Base-by-base conservation (phyloP, 2,329 filamentous ascomycete species). In the Sarocladium oryzae region DNA sequence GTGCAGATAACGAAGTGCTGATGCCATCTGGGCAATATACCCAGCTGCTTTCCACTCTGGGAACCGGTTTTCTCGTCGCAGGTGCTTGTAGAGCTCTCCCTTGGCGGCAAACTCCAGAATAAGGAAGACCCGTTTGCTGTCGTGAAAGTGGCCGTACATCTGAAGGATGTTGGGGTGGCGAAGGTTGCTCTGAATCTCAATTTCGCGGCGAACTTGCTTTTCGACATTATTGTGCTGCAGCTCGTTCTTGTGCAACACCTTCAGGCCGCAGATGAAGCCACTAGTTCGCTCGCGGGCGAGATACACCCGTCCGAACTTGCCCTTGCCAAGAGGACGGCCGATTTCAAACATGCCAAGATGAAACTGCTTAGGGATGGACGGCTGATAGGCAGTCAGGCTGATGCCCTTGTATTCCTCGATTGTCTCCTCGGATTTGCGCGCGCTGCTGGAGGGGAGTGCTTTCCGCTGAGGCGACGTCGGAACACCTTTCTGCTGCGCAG, bases 331-430 rank as follows among this genome's bases (percentile, higher is more conserved):
- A 1, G 88, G 88, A 58, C 89, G 86, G 35, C 88, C 88, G 57
- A 95, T 95, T 67, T 96, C 90, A 66, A 95, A 95, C 88, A 95
- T 95, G 69, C 89, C 88, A 3, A 96, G 81, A 64, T 95, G 89
- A 69, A 91, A 91, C 58, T 89, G 69, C 59, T 81, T 84, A 38
- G 77, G 78, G 18, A 72, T 52, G 56, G 66, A 61, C 33, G 82
- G 77, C 61, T 85, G 81, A 45, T 84, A 49, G 11, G 30, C 76
- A 53, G 78, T 72, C 51, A 85, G 67, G 8, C 74, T 64, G 41
- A 71, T 65, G 21, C 76, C 75, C 57, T 76, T 76, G 40, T 74
- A 72, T 57, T 84, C 79, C 43, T 67, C 66, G 18, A 55, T 50
- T 15, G 64, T 64, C 57, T 67, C 51, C 36, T 45, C 46, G 3